Conservation (phyloP, 2,329 filamentous ascomycete species). For the Alternaria ventricosa region DNA sequence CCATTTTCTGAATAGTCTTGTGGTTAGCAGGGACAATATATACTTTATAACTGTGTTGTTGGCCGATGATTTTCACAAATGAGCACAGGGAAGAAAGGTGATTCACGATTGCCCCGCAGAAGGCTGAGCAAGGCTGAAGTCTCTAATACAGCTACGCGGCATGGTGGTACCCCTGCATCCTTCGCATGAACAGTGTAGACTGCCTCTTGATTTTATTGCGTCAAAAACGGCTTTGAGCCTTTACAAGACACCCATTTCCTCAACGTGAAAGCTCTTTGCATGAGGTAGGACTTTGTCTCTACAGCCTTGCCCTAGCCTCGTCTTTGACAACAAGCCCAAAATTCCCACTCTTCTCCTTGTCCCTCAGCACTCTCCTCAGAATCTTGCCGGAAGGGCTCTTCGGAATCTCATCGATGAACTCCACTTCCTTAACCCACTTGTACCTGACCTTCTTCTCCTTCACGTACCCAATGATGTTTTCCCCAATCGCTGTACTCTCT, state of each 20-base stretch:
- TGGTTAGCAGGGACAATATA: no score
- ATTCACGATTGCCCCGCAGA: neutral
- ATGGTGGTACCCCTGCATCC: neutral
- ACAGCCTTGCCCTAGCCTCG: slow-evolving; percentile 50
- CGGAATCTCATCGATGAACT: slow-evolving; percentile 56
- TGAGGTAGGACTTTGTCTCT: neutral
- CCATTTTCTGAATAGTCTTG: no score
- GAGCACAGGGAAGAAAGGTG: neutral
- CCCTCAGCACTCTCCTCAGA: slow-evolving; percentile 53
- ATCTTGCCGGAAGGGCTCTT: slow-evolving; percentile 59
- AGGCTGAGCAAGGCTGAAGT: neutral
- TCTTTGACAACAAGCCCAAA: slow-evolving; percentile 24
- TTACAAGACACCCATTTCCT: neutral
- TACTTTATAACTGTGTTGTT: no score
- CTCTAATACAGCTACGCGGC: neutral
- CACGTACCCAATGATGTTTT: slow-evolving; percentile 53
- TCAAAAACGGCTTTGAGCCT: neutral
- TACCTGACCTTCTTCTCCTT: slow-evolving; percentile 55
- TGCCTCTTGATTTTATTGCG: neutral
- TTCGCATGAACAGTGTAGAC: neutral
- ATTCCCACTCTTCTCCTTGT: slow-evolving; percentile 49
- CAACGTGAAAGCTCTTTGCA: neutral
- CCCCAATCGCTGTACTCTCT: slow-evolving; percentile 41
- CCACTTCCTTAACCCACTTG: slow-evolving; percentile 56
- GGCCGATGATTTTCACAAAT: neutral